Evolutionary conservation across 1,284 basidiomycete species (phyloP), one percentile per base, ranked within the genome.

Genomic region (Ceraceosorus guamensis): DNA sequence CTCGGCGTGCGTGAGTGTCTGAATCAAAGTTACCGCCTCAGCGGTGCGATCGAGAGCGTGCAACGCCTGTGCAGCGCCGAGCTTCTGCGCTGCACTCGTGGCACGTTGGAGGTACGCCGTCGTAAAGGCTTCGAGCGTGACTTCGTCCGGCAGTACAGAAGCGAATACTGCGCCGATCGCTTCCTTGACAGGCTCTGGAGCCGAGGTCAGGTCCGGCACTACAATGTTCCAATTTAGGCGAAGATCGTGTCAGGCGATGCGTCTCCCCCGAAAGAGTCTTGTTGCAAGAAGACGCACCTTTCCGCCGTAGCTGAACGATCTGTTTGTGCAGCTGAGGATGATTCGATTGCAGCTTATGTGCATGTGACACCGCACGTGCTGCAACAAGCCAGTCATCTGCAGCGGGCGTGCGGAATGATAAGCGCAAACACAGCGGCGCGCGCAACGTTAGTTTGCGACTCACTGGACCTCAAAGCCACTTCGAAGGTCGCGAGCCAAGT

Each of bases 341-440:
- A 7, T 83, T 78, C 0, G 82, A 63, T 54, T 85, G 81, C 8
- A 91, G 66, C 0, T 79, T 72, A 10, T 80, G 79, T 0, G 86
- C 87, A 2, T 79, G 79, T 7, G 80, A 80, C 4, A 97, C 80
- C 0, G 88, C 88, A 59, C 83, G 81, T 1, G 85, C 78, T 0
- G 90, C 91, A 66, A 89, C 86, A 31, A 92, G 76, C 68, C 85
- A 86, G 74, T 88, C 89, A 70, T 84, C 90, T 91, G n/a, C n/a
- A n/a, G n/a, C n/a, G n/a, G n/a, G n/a, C n/a, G n/a, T n/a, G n/a
- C n/a, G n/a, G n/a, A 64, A 5, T 34, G 53, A 31, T 10, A 16
- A 11, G 18, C 35, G 32, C 24, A 52, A 4, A 8, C 5, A 5
- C 7, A 45, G 4, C 18, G 1, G 24, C 39, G 14, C 16, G 46